phyloP scores from a whole-genome alignment of 108 stramenopile species.

The Nannochloropsis salina region DNA sequence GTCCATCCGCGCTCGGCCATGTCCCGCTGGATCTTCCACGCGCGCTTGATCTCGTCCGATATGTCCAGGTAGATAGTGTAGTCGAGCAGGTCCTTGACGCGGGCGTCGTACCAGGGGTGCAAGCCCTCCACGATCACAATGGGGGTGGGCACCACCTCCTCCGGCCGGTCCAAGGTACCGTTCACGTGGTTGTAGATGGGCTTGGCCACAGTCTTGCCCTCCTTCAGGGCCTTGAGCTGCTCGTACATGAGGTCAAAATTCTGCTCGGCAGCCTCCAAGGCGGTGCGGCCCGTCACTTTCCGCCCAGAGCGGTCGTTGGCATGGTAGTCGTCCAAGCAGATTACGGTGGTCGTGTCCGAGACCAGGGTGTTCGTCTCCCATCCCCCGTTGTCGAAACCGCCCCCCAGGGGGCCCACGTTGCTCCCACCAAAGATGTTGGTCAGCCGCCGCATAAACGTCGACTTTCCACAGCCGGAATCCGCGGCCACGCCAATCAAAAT shows the following conservation, averaged over 20 bases:
- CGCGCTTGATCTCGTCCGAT: conserved; percentile 89
- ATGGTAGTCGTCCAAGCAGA: conserved; percentile 97
- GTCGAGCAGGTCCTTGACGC: conserved; percentile 89
- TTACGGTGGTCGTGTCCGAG: conserved; percentile 88
- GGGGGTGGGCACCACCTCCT: conserved; percentile 86
- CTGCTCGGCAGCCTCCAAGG: conserved; percentile 82
- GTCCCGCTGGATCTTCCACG: conserved; percentile 98
- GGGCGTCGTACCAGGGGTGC: conserved; percentile 89
- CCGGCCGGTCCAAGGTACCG: conserved; percentile 91
- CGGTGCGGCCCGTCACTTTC: conserved; percentile 83
- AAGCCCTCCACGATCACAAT: conserved; percentile 96
- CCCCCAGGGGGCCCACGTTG: conserved; percentile 84
- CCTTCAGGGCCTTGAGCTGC: conserved; percentile 86
- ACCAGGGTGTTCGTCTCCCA: conserved; percentile 98
- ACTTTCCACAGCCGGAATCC: conserved; percentile 95
- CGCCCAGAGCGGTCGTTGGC: conserved; percentile 89
- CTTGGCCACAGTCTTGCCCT: conserved; percentile 81
- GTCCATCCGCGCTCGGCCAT: conserved; percentile 96
- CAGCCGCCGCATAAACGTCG: conserved; percentile 95
- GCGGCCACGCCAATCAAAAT: conserved; percentile 92
- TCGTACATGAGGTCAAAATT: conserved; percentile 97
- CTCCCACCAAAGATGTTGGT: conserved; percentile 93
- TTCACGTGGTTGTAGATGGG: conserved; percentile 99
- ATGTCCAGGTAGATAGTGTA: conserved; percentile 96
- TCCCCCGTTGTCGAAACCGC: conserved; percentile 72